Conservation (phyloP, 805 yeast genomes). For the Millerozyma acaciae region DNA sequence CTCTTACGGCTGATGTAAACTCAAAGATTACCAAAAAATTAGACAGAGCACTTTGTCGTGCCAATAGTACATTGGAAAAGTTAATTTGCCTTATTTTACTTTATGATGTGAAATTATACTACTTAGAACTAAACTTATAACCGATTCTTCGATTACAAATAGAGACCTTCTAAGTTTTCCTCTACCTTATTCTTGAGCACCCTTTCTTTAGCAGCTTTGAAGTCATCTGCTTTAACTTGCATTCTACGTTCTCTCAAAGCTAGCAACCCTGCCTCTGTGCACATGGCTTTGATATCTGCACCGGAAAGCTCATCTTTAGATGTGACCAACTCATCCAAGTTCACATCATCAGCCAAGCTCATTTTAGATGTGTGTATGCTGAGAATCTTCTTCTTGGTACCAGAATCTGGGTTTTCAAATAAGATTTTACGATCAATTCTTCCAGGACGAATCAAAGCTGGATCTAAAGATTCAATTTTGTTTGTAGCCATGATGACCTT, state of each 20-base stretch:
- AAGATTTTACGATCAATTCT: conserved; percentile 94
- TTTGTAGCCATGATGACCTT: conserved; percentile 98
- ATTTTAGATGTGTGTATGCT: conserved; percentile 89
- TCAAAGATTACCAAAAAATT: no score
- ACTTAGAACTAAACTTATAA: conserved; percentile 1
- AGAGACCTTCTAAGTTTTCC: conserved; percentile 91
- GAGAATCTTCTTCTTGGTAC: conserved; percentile 88
- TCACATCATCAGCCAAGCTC: conserved; percentile 85
- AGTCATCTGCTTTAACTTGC: conserved; percentile 94
- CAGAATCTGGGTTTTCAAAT: conserved; percentile 93
- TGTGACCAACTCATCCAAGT: conserved; percentile 81
- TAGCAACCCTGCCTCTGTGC: conserved; percentile 94
- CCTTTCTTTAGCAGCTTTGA: conserved; percentile 89
- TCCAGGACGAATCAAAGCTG: conserved; percentile 95
- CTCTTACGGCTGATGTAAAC: no score
- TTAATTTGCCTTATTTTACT: not conserved
- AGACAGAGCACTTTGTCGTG: no score
- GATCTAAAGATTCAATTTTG: conserved; percentile 89
- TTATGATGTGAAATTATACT: conserved; percentile 1
- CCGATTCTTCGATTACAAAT: conserved; percentile 56
- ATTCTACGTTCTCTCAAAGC: conserved; percentile 96
- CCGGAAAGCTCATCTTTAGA: conserved; percentile 94
- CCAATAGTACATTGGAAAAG: not conserved
- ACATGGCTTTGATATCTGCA: conserved; percentile 95
- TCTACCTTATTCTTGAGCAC: conserved; percentile 95